Conservation (phyloP, 148 eudicot genomes). For the Vaccinium macrocarpon region DNA sequence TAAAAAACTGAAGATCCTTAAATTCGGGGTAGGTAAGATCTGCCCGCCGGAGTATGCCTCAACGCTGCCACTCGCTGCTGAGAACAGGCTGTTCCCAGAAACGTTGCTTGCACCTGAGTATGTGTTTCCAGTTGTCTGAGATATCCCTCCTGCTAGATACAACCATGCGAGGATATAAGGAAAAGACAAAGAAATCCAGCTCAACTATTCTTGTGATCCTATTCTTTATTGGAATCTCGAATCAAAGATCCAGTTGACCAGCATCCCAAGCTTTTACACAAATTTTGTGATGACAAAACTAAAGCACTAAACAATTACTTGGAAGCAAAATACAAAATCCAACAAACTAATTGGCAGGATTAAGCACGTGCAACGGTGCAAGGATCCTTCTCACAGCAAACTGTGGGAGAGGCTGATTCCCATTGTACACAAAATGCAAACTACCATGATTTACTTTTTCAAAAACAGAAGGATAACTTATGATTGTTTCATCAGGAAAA, state of each 20-base stretch:
- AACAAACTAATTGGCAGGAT: background rate
- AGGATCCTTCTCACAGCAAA: too few species aligned
- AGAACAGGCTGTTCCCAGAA: conserved; percentile 46
- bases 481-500: background rate
- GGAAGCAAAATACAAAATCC: background rate
- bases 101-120: conserved; percentile 35
- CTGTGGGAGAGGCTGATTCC: too few species aligned
- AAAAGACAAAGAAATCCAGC: background rate
- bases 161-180: background rate
- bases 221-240: background rate
- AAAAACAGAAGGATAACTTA: background rate
- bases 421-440: too few species aligned
- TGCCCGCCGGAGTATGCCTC: conserved; percentile 37
- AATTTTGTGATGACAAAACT: background rate
- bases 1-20: conserved; percentile 47
- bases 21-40: conserved; percentile 43
- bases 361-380: too few species aligned
- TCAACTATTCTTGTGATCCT: background rate
- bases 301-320: background rate
- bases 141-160: conserved; percentile 30
- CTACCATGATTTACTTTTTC: background rate
- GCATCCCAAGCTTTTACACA: background rate
- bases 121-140: conserved; percentile 38
- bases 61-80: conserved; percentile 36
- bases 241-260: background rate